Percentiles rank a stretch among this genome's conserved stretches.
These are phyloP conservation scores for Pichia terricola DNA, from an alignment of 1,139 yeast genomes.

Conservation along the genomic window DNA sequence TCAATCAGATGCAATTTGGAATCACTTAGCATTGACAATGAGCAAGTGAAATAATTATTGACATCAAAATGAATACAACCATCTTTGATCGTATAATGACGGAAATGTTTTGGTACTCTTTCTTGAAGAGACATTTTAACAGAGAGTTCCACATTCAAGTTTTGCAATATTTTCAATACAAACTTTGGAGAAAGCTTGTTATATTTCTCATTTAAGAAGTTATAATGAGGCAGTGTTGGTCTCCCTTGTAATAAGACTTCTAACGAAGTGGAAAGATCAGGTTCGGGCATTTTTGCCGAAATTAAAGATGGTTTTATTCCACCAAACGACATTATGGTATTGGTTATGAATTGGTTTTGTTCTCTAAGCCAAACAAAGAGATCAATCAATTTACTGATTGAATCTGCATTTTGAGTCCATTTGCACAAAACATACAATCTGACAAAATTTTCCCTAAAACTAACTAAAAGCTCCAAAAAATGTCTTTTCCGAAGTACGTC, in stretches of 20 bases:
- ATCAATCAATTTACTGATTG: conserved; percentile 69
- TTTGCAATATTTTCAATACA: conserved; percentile 53
- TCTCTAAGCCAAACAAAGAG: conserved; percentile 80
- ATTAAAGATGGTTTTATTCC: conserved; percentile 51
- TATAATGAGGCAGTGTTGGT: conserved; percentile 66
- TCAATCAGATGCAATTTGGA: conserved; percentile 75
- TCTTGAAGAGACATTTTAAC: conserved; percentile 65
- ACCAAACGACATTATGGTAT: conserved; percentile 47
- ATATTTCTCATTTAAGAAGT: conserved; percentile 36
- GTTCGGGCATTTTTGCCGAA: conserved; percentile 84
- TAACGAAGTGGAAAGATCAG: conserved; percentile 77
- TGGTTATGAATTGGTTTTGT: conserved; percentile 59
- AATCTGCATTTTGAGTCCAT: conserved; percentile 72
- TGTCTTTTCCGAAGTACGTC: conserved; percentile 46
- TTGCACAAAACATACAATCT: conserved; percentile 76
- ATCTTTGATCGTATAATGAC: conserved; percentile 55
- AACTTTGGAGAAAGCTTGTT: conserved; percentile 44
- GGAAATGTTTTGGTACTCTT: conserved; percentile 53
- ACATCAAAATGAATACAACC: conserved; percentile 68
- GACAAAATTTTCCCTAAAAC: conserved; percentile 70
- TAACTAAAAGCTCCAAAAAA: conserved; percentile 58
- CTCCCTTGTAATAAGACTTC: conserved; percentile 74
- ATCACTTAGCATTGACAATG: conserved; percentile 55
- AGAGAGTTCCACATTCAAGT: conserved; percentile 64
- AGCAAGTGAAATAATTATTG: conserved; percentile 58